phyloP scores from a whole-genome alignment of 345 rosid species.

The Angophora floribunda region DNA sequence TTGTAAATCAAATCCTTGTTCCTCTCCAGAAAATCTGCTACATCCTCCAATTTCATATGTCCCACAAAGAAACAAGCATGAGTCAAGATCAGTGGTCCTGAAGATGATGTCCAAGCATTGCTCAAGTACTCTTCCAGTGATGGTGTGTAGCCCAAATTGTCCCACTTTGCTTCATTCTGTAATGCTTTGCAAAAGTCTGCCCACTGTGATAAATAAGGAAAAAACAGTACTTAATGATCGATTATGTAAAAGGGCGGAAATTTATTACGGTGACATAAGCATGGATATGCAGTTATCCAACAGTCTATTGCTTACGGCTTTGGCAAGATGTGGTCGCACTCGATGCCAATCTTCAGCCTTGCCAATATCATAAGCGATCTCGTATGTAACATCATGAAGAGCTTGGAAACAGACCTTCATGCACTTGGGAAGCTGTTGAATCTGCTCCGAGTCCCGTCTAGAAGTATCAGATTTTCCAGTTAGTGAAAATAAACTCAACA shows the following conservation, averaged over 20 bases:
- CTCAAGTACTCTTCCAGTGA: slow-evolving; percentile 27
- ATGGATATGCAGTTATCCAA: not conserved
- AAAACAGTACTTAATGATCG: not conserved
- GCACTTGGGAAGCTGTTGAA: slow-evolving; percentile 23
- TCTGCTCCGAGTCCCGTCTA: slow-evolving; percentile 26
- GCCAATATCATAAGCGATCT: slow-evolving; percentile 26
- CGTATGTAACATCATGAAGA: slow-evolving; percentile 9
- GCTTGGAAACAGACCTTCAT: slow-evolving; percentile 34
- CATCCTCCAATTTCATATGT: not conserved
- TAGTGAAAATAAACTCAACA: not conserved
- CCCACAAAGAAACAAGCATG: slow-evolving; percentile 11
- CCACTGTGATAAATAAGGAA: slow-evolving; percentile 21
- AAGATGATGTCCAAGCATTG: slow-evolving; percentile 35
- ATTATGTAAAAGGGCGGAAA: not conserved
- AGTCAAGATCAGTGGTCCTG: slow-evolving; percentile 18
- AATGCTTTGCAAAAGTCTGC: slow-evolving; percentile 35
- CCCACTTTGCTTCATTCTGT: slow-evolving; percentile 45
- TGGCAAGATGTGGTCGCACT: slow-evolving; percentile 12
- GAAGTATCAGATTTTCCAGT: not conserved
- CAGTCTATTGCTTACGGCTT: slow-evolving; percentile 14
- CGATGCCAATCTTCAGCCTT: slow-evolving; percentile 5
- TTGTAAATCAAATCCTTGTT: slow-evolving; percentile 17
- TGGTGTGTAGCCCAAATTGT: slow-evolving; percentile 14
- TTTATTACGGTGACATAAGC: too few relatives aligned
- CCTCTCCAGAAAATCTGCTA: not conserved